A percentile compares a stretch with the other conserved stretches of the same genome.
phyloP scores from a whole-genome alignment of 2,329 filamentous ascomycete species.

The Clonostachys byssicola region DNA sequence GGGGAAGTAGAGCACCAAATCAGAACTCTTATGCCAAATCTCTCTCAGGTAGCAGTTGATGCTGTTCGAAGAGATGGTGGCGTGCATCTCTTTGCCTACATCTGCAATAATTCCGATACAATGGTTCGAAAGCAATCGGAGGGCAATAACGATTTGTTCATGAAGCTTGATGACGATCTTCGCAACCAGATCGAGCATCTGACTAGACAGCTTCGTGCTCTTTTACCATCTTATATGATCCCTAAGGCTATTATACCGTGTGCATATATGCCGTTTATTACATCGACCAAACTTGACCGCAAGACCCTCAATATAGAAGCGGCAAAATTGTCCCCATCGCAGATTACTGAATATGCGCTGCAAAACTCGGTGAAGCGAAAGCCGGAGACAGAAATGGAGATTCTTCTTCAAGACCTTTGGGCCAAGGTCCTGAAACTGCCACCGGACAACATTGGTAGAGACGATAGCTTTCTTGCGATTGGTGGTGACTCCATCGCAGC shows the following conservation, averaged over 20 bases:
- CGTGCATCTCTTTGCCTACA: background rate
- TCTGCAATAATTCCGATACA: background rate
- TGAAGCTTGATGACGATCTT: constrained; percentile 1
- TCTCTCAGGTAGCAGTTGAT: no score
- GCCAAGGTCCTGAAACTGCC: constrained; percentile 3
- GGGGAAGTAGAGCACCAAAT: background rate
- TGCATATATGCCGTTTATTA: constrained; percentile 27
- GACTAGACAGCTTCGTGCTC: constrained; percentile 2
- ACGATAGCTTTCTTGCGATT: constrained; percentile 6
- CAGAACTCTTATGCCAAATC: no score
- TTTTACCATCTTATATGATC: constrained; percentile 8
- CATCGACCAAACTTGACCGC: constrained; percentile 32
- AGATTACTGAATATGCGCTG: constrained; percentile 10
- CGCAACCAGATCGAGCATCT: constrained; percentile 8
- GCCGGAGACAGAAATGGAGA: constrained; percentile 11
- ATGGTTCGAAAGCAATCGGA: no score
- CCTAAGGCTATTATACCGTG: constrained; percentile 5
- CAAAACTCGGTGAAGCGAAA: constrained; percentile 12
- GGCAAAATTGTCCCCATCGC: constrained; percentile 2
- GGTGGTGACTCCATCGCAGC: constrained; percentile 9
- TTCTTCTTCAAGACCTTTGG: constrained; percentile 25
- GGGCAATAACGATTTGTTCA: constrained; percentile 3
- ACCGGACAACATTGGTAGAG: constrained; percentile 1
- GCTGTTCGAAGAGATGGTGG: background rate
- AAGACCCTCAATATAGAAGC: constrained; percentile 1